Evolutionary conservation across 257 asterid species (phyloP), one percentile per base, ranked within the genome.

Genomic region (Salvia miltiorrhiza): DNA sequence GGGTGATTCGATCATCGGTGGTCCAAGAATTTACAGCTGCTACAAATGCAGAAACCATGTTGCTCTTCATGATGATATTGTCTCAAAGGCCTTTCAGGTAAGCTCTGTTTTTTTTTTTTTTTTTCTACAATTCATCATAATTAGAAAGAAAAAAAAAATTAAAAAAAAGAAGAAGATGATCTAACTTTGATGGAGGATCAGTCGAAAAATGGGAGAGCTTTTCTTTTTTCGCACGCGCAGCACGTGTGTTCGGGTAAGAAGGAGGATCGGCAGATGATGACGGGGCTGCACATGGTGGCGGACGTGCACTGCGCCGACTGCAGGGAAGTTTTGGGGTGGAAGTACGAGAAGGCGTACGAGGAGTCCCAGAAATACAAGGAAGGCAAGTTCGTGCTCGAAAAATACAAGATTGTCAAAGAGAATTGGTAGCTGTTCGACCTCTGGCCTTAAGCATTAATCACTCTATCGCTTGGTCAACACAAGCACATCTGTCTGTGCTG

Each of bases 31-130:
- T 48, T 89, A 89, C 82, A 74, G 90, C 79, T 87, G 96, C 78
- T 87, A 72, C 76, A 87, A 82, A 73, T 89, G 96, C 80, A 77
- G 84, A 52, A 87, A 82, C 63, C 85, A 50, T 16, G 73, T 89
- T 44, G 88, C 90, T 47, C 72, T 85, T 70, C 95, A 82, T 49
- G 89, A 87, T 75, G 89, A 89, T 75, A 78, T 87, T 10, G 78
- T 87, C 17, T 79, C 87, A 8, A 89, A 85, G 64, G 78, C 69
- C 30, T 89, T 83, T 61, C 90, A 79, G 93, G 93, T 86, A 75
- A 73, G 26, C 13, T 55, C 35, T n/a, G 13, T 19, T 39, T 30
- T 9, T 4, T 37, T 26, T 26, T 1, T 1, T 26, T 1, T 26
- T 26, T 26, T 4, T 26, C 1, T 26, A 26, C 30, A 26, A 26